Conservation (phyloP, 352 stramenopile species). For the Globisporangium takayamanum region DNA sequence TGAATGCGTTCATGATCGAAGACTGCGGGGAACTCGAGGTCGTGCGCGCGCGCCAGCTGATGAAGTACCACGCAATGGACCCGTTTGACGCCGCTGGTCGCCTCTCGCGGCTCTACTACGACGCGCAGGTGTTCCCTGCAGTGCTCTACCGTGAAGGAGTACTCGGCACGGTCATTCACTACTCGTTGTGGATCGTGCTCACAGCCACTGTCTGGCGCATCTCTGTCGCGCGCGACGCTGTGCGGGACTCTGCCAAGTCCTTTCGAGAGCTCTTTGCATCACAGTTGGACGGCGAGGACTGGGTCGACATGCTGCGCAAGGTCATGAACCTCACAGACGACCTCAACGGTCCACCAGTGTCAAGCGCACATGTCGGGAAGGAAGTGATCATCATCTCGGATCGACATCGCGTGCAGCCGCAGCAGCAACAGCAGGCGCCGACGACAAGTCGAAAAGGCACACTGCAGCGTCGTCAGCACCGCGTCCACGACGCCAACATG, state of each 20-base stretch:
- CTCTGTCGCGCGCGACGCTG: conserved; percentile 18
- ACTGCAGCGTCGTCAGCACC: too few species aligned
- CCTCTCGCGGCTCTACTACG: conserved; percentile 17
- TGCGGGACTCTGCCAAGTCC: conserved; percentile 19
- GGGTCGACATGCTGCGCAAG: background rate
- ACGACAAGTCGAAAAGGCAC: too few species aligned
- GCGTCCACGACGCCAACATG: background rate
- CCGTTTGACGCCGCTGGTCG: conserved; percentile 25
- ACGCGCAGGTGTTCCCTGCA: conserved; percentile 10
- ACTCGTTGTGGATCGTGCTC: conserved; percentile 14
- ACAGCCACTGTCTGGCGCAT: conserved; percentile 23
- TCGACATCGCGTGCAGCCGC: background rate
- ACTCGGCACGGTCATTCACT: conserved; percentile 11
- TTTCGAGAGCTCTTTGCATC: conserved; percentile 18
- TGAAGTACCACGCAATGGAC: conserved; percentile 23
- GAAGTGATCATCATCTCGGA: conserved; percentile 4
- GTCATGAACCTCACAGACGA: too few species aligned
- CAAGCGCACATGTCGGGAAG: background rate
- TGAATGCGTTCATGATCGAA: background rate
- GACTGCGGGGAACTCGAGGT: conserved; percentile 16
- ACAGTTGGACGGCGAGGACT: conserved; percentile 12
- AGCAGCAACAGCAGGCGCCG: too few species aligned
- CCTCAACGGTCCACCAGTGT: too few species aligned
- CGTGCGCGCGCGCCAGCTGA: conserved; percentile 11
- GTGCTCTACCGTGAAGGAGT: conserved; percentile 16